phyloP scores from a whole-genome alignment of 495 filamentous ascomycete genomes.

The Penicillium mononematosum region DNA sequence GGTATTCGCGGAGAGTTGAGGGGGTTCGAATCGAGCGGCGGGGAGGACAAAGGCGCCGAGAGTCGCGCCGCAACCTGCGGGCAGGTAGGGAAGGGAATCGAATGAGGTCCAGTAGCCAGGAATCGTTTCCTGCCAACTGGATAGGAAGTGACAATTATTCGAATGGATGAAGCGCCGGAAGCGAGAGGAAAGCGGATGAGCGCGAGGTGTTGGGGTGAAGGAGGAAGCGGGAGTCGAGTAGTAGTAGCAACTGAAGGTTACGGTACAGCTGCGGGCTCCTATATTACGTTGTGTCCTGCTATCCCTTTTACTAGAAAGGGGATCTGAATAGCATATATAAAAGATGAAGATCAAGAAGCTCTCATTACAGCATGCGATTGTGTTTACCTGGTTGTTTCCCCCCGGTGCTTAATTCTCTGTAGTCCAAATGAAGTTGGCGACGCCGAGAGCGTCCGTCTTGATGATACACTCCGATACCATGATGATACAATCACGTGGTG shows the following conservation, averaged over 20 bases:
- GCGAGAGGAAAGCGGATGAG: constrained; percentile 22
- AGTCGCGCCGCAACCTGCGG: constrained; percentile 38
- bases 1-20: constrained; percentile 41
- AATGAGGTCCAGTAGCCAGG: constrained; percentile 26
- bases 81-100: constrained; percentile 20
- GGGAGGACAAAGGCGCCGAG: constrained; percentile 40
- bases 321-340: neutral
- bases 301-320: neutral
- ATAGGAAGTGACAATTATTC: constrained; percentile 14
- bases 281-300: constrained; percentile 4
- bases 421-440: constrained; percentile 11
- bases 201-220: constrained; percentile 17
- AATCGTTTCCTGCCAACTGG: constrained; percentile 24
- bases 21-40: constrained; percentile 37
- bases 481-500: constrained; percentile 17
- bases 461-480: constrained; percentile 17
- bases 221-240: constrained; percentile 27
- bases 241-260: constrained; percentile 22
- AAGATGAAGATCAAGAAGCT: no score
- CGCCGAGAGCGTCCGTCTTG: constrained; percentile 25
- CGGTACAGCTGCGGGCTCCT: constrained; percentile 21
- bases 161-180: constrained; percentile 23
- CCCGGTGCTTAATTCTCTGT: neutral
- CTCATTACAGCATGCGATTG: neutral
- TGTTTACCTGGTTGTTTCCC: neutral